Evolutionary conservation across 208 protist genomes (phyloP).

Genomic region (Trypanosoma platydactyli): DNA sequence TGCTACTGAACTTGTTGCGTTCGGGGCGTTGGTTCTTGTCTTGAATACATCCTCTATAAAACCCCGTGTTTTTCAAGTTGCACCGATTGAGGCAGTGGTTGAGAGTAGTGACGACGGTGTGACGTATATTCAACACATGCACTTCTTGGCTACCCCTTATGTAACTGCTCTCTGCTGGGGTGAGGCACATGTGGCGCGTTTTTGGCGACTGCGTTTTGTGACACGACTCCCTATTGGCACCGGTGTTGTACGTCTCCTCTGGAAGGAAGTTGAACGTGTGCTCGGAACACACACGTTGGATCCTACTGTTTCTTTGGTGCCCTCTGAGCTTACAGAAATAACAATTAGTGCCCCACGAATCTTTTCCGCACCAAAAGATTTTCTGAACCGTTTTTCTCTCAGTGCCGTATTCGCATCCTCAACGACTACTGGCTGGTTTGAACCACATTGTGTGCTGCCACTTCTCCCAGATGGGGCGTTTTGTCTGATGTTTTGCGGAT

Average conservation of each 20-base stretch:
- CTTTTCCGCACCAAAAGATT: constrained; percentile 13
- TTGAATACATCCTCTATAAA: constrained; percentile 52
- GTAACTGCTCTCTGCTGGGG: constrained; percentile 35
- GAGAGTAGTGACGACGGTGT: constrained; percentile 64
- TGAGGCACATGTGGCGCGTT: constrained; percentile 44
- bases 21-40: constrained; percentile 52
- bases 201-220: constrained; percentile 68
- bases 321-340: constrained; percentile 13
- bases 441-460: constrained; percentile 47
- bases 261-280: constrained; percentile 38
- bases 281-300: constrained; percentile 17
- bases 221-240: constrained; percentile 36
- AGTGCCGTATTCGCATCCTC: constrained; percentile 29
- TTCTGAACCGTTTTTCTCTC: constrained; percentile 21
- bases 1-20: constrained; percentile 23
- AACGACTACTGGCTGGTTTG: constrained; percentile 33
- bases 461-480: constrained; percentile 23
- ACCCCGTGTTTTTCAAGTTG: constrained; percentile 39
- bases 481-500: constrained; percentile 60
- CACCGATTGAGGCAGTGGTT: constrained; percentile 41
- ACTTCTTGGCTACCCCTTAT: constrained; percentile 16
- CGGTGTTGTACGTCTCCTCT: constrained; percentile 60
- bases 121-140: constrained; percentile 26
- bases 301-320: constrained; percentile 7
- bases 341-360: constrained; percentile 26